Conservation (phyloP, 352 stramenopile species). For the Phytophthora constricta region DNA sequence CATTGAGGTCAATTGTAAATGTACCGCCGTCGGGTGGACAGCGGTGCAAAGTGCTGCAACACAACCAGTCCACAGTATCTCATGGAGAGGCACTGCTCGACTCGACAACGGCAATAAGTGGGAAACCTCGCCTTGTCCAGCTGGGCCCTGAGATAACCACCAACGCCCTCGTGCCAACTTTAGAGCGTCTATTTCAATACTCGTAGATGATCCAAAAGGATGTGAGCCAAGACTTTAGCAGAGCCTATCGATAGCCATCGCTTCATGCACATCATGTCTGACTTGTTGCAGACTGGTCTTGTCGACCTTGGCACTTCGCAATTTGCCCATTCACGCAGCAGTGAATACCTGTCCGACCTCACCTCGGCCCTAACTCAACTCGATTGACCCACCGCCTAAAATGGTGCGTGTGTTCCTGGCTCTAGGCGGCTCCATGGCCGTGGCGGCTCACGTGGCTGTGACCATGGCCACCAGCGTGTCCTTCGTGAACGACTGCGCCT, state of each 20-base stretch:
- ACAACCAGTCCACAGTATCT: conserved; percentile 3
- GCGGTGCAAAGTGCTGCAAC: neutral
- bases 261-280: neutral
- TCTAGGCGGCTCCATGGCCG: conserved; percentile 30
- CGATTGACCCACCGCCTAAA: neutral
- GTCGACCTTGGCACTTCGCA: conserved; percentile 12
- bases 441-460: conserved; percentile 33
- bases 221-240: conserved; percentile 12
- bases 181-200: too few species aligned
- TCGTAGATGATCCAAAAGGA: conserved; percentile 28
- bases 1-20: too few species aligned
- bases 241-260: conserved; percentile 25
- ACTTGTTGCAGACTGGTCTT: neutral
- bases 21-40: neutral
- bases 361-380: conserved; percentile 8
- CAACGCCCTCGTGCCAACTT: neutral
- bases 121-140: conserved; percentile 6
- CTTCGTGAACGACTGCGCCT: conserved; percentile 55
- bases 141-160: conserved; percentile 26
- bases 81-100: conserved; percentile 8
- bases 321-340: conserved; percentile 28
- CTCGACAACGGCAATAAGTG: conserved; percentile 6
- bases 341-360: conserved; percentile 30
- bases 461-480: conserved; percentile 38
- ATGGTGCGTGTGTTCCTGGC: conserved; percentile 44